Evolutionary conservation across 148 eudicot species (phyloP).

Genomic region (Beta vulgaris): DNA sequence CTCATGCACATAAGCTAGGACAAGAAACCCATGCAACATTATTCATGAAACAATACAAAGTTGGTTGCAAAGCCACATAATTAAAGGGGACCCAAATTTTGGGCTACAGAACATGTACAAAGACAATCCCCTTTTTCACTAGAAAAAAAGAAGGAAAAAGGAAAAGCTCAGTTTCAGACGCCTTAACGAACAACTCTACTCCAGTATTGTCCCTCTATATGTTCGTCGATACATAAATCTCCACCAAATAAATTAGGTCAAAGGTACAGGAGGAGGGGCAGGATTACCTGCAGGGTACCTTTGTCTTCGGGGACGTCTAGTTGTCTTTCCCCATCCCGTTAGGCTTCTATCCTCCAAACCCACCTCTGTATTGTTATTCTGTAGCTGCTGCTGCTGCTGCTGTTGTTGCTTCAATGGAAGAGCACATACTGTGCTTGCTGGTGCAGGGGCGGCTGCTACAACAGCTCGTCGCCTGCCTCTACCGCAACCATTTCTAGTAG

Average conservation of each 20-base stretch:
- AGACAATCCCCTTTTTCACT: slow-evolving; percentile 30
- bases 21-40: slow-evolving; percentile 36
- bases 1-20: slow-evolving; percentile 22
- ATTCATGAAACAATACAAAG: slow-evolving; percentile 40
- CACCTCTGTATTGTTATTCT: slow-evolving; percentile 38
- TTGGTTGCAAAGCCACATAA: slow-evolving; percentile 21
- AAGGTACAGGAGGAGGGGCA: slow-evolving; percentile 39
- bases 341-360: slow-evolving; percentile 66
- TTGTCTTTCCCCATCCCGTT: slow-evolving; percentile 91
- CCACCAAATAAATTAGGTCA: slow-evolving; percentile 37
- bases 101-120: slow-evolving; percentile 49
- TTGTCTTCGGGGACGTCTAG: slow-evolving; percentile 82
- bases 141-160: slow-evolving; percentile 5
- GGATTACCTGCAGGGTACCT: slow-evolving; percentile 67
- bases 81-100: slow-evolving; percentile 35
- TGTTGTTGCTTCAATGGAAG: slow-evolving; percentile 39
- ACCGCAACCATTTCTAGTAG: slow-evolving; percentile 47
- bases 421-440: slow-evolving; percentile 24
- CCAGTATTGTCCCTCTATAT: slow-evolving; percentile 29
- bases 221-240: slow-evolving; percentile 20
- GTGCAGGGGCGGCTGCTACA: slow-evolving; percentile 31
- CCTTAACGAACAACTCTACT: slow-evolving; percentile 32
- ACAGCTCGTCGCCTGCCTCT: slow-evolving; percentile 59
- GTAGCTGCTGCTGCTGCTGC: slow-evolving; percentile 15
- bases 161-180: slow-evolving; percentile 20